Conservation (phyloP, 768 basidiomycete species). For the Lactifluus pinguis region DNA sequence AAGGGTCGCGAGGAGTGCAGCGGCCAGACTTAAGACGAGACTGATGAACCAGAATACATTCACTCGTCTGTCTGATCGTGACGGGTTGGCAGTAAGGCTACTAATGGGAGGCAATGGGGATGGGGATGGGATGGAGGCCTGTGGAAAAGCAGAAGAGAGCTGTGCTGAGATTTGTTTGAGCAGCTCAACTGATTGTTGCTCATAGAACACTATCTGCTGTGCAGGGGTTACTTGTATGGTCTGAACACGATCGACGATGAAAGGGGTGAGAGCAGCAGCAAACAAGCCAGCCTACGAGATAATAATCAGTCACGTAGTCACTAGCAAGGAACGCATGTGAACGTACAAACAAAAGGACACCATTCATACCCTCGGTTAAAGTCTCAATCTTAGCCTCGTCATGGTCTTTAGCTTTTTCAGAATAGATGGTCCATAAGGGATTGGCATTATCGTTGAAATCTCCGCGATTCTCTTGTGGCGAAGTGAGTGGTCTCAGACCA, state of each 20-base stretch:
- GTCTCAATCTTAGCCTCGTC: not conserved
- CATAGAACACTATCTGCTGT: not conserved
- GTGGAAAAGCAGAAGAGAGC: constrained; percentile 1
- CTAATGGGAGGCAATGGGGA: not conserved
- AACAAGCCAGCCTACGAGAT: constrained; percentile 12
- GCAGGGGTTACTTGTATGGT: constrained; percentile 5
- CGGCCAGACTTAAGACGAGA: constrained; percentile 31
- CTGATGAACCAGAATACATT: constrained; percentile 36
- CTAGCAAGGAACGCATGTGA: not conserved
- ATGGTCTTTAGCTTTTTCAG: not conserved
- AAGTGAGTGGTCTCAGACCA: no score
- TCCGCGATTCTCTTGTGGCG: not conserved
- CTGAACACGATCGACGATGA: constrained; percentile 9
- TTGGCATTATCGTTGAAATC: constrained; percentile 5
- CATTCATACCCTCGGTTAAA: not conserved
- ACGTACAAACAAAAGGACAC: constrained; percentile 2
- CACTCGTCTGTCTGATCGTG: constrained; percentile 29
- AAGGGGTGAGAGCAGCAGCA: constrained; percentile 12
- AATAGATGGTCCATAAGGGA: not conserved
- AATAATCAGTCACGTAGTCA: not conserved
- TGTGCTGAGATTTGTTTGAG: constrained; percentile 12
- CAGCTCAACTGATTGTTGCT: constrained; percentile 3
- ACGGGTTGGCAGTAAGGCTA: constrained; percentile 13
- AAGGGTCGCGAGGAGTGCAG: constrained; percentile 37
- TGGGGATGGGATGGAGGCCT: not conserved